Conservation (phyloP, 106 monocot species). For the Posidonia australis region DNA sequence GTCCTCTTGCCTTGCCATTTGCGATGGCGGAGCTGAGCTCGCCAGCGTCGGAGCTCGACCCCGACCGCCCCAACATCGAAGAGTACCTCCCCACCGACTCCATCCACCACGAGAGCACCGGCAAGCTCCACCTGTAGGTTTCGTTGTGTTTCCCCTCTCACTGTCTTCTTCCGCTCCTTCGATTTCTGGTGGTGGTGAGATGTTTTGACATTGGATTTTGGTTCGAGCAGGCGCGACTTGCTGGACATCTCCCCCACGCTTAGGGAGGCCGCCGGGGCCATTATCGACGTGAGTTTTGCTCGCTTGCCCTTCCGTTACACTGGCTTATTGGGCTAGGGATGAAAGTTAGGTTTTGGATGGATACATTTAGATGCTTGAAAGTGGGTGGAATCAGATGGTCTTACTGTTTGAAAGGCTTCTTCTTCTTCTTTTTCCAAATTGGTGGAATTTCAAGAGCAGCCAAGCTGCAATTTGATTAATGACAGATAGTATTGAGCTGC, state of each 20-base stretch:
- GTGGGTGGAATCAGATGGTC: no score
- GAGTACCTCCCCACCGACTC: conserved; percentile 61
- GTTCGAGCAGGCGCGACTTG: conserved; percentile 49
- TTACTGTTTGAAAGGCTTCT: no score
- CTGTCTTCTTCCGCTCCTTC: not conserved
- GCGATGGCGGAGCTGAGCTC: conserved; percentile 21
- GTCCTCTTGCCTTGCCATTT: not conserved
- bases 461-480: no score
- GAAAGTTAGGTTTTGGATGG: not conserved
- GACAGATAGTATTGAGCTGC: no score
- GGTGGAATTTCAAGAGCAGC: no score
- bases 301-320: no score
- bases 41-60: conserved; percentile 41
- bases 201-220: no score
- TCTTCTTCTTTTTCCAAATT: no score
- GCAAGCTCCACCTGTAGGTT: conserved; percentile 46
- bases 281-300: conserved; percentile 43
- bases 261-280: conserved; percentile 66
- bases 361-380: no score
- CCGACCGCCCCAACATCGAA: conserved; percentile 61
- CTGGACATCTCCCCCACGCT: conserved; percentile 67
- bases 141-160: not conserved
- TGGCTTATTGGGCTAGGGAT: not conserved
- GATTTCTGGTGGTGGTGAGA: not conserved
- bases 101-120: conserved; percentile 25